These are phyloP conservation scores for Naganishia vaughanmartiniae DNA, from an alignment of 768 basidiomycete species.

Conservation along the genomic window DNA sequence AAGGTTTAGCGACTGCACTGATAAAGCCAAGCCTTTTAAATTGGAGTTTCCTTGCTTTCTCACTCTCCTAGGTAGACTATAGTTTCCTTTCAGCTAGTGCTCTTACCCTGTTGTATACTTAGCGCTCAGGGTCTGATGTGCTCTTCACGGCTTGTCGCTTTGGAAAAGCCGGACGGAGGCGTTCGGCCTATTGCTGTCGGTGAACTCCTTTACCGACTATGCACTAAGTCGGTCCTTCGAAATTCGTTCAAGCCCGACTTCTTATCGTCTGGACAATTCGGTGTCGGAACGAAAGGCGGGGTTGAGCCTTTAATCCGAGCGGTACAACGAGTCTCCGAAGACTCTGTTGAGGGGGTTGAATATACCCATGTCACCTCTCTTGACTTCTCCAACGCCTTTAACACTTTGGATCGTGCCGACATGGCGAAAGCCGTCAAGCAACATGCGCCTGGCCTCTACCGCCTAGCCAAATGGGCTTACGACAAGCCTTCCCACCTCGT, in stretches of 20 bases:
- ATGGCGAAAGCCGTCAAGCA: constrained; percentile 19
- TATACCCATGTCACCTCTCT: constrained; percentile 32
- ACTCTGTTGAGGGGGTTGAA: neutral
- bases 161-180: constrained; percentile 30
- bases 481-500: constrained; percentile 11
- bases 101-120: too few species aligned
- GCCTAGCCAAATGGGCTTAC: constrained; percentile 26
- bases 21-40: too few species aligned
- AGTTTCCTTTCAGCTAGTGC: too few species aligned
- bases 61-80: too few species aligned
- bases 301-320: too few species aligned
- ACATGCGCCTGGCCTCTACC: constrained; percentile 34
- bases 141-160: constrained; percentile 30
- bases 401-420: constrained; percentile 11
- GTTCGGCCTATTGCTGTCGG: too few species aligned
- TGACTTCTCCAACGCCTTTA: constrained; percentile 41
- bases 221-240: constrained; percentile 31
- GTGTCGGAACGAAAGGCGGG: constrained; percentile 34
- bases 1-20: too few species aligned
- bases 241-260: constrained; percentile 13
- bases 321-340: constrained; percentile 31
- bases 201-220: constrained; percentile 36
- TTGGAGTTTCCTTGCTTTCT: too few species aligned
- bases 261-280: constrained; percentile 33
- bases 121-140: constrained; percentile 21